A percentile compares a stretch with the other conserved stretches of the same genome.
Conservation (phyloP, 495 filamentous ascomycete genomes). For the Hypoxylon fragiforme region DNA sequence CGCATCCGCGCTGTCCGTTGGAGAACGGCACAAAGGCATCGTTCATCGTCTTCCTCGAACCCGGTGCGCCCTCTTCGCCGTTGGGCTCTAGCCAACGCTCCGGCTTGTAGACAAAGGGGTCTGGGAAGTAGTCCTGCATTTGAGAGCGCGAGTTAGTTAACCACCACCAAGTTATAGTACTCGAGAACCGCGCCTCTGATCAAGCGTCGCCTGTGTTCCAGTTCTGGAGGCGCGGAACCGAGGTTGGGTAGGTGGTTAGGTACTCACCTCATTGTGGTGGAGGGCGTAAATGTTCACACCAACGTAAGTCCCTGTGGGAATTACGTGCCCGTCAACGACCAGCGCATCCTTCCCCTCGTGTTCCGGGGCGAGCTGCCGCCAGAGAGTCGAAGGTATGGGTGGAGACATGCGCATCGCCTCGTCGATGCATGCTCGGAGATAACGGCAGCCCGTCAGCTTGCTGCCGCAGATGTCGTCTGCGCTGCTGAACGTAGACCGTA, state of each 20-base stretch:
- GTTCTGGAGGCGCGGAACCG: too few relatives aligned
- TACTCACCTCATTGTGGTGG: neutral
- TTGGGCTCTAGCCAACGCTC: neutral
- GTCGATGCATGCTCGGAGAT: conserved; percentile 56
- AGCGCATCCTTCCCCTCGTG: neutral
- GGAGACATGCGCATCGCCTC: conserved; percentile 62
- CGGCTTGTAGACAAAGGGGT: neutral
- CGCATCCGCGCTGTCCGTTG: neutral
- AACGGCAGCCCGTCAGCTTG: conserved; percentile 53
- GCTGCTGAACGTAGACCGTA: conserved; percentile 42
- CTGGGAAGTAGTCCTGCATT: neutral
- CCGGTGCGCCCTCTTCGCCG: neutral
- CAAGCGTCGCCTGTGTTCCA: too few relatives aligned
- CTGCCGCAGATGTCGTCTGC: conserved; percentile 40
- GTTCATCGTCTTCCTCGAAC: neutral
- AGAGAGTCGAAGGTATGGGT: conserved; percentile 51
- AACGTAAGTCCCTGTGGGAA: neutral
- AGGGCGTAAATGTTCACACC: neutral
- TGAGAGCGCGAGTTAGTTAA: too few relatives aligned
- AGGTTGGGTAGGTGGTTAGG: neutral
- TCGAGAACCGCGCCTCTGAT: too few relatives aligned
- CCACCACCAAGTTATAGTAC: too few relatives aligned
- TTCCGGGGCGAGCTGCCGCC: conserved; percentile 36
- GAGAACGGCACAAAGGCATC: neutral
- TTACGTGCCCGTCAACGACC: neutral